Conservation (phyloP, 306 rosid species). For the Mimosa bimucronata region DNA sequence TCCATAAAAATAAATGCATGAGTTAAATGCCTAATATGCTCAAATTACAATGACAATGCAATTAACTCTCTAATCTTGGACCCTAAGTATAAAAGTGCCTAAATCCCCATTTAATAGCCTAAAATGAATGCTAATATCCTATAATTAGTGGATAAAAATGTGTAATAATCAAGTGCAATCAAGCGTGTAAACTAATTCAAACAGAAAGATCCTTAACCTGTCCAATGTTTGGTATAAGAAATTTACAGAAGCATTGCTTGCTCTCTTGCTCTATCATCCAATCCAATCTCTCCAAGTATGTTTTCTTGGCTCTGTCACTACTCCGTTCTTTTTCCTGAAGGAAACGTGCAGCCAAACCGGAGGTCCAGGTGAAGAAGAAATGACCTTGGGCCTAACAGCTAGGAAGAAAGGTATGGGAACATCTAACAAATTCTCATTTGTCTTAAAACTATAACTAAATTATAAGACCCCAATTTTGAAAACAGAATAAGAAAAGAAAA, state of each 20-base stretch:
- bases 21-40: too few relatives aligned
- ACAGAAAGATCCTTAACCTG: constrained; percentile 15
- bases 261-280: constrained; percentile 58
- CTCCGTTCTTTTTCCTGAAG: constrained; percentile 2
- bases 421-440: not conserved
- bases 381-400: too few relatives aligned
- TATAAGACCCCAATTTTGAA: constrained; percentile 2
- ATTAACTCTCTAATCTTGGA: too few relatives aligned
- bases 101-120: too few relatives aligned
- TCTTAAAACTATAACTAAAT: not conserved
- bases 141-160: too few relatives aligned
- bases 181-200: not conserved
- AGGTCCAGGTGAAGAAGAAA: not conserved
- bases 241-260: constrained; percentile 58
- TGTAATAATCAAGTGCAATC: too few relatives aligned
- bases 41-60: too few relatives aligned
- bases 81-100: too few relatives aligned
- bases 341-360: too few relatives aligned
- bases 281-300: constrained; percentile 57
- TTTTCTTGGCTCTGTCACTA: constrained; percentile 10
- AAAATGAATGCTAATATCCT: too few relatives aligned
- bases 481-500: not conserved
- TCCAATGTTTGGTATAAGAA: constrained; percentile 65
- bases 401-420: not conserved
- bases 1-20: too few relatives aligned